Conservation (phyloP, 2,329 filamentous ascomycete species). For the Clonostachys rhizophaga region DNA sequence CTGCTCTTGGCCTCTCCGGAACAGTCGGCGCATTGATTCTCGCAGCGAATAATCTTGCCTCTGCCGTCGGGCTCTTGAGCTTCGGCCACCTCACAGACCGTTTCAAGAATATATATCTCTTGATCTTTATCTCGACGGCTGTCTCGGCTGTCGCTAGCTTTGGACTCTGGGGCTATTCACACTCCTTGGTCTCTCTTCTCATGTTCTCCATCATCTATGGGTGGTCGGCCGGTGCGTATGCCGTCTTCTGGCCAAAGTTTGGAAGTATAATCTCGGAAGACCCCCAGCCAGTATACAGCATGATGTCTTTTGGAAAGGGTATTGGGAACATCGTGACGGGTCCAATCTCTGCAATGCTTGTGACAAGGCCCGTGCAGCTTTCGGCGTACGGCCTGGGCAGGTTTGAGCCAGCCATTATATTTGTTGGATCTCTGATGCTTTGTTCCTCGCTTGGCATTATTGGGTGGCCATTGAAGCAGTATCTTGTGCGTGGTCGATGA, state of each 20-base stretch:
- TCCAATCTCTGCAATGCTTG: no score
- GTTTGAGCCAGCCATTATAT: slow-evolving; percentile 1
- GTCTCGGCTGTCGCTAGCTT: no score
- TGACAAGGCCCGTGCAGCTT: no score
- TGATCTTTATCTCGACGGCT: no score
- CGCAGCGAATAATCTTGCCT: slow-evolving; percentile 39
- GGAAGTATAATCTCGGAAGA: slow-evolving; percentile 3
- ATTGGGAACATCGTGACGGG: no score
- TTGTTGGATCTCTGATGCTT: slow-evolving; percentile 2
- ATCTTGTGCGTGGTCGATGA: neutral
- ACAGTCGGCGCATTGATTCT: slow-evolving; percentile 40
- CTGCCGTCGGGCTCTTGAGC: slow-evolving; percentile 34
- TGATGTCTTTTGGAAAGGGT: no score
- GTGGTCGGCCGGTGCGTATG: slow-evolving; percentile 43
- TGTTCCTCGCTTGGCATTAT: slow-evolving; percentile 2
- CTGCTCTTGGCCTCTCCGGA: slow-evolving; percentile 27
- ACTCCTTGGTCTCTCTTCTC: slow-evolving; percentile 33
- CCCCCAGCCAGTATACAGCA: no score
- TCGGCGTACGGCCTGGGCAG: neutral
- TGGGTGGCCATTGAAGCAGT: slow-evolving; percentile 1
- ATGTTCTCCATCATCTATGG: slow-evolving; percentile 50
- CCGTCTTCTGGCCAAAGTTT: slow-evolving; percentile 16
- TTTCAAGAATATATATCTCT: no score
- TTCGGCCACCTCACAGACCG: slow-evolving; percentile 44
- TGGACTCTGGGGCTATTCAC: no score